phyloP scores from a whole-genome alignment of 257 asterid species.

The Jacaranda copaia region DNA sequence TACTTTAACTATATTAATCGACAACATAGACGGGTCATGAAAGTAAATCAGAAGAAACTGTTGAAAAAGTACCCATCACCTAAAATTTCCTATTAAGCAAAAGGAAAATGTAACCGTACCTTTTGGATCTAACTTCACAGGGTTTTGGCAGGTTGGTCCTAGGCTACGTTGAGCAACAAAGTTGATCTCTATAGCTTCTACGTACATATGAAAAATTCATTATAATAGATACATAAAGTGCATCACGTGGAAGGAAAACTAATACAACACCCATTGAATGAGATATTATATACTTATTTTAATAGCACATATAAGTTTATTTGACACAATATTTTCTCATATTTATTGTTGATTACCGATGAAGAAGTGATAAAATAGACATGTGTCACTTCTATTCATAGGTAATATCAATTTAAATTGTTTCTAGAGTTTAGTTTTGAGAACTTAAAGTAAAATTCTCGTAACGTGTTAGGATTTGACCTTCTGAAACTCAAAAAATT shows the following conservation, averaged over 20 bases:
- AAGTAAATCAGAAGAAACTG: not conserved
- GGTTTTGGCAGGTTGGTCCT: slow-evolving; percentile 33
- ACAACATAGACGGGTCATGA: not conserved
- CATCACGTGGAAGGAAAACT: not conserved
- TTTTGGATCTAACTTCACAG: slow-evolving; percentile 40
- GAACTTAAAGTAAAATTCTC: not conserved
- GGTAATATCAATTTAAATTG: not conserved
- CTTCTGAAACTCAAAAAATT: not conserved
- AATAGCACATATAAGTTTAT: not conserved
- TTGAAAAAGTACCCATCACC: not conserved
- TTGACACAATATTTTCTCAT: not conserved
- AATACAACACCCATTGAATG: not conserved
- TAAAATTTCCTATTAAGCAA: slow-evolving; percentile 10
- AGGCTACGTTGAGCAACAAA: slow-evolving; percentile 53
- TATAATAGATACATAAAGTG: not conserved
- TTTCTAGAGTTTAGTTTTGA: not conserved
- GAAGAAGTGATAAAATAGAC: not conserved
- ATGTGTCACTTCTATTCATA: slow-evolving; percentile 1
- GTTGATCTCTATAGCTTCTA: slow-evolving; percentile 66
- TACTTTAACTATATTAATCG: not conserved
- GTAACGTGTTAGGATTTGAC: not conserved
- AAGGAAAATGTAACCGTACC: slow-evolving; percentile 43
- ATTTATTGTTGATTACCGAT: not conserved
- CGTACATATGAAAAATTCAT: slow-evolving; percentile 44
- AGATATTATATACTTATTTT: not conserved